Conservation (phyloP, 2,329 filamentous ascomycete genomes). For the Colletotrichum falcatum region DNA sequence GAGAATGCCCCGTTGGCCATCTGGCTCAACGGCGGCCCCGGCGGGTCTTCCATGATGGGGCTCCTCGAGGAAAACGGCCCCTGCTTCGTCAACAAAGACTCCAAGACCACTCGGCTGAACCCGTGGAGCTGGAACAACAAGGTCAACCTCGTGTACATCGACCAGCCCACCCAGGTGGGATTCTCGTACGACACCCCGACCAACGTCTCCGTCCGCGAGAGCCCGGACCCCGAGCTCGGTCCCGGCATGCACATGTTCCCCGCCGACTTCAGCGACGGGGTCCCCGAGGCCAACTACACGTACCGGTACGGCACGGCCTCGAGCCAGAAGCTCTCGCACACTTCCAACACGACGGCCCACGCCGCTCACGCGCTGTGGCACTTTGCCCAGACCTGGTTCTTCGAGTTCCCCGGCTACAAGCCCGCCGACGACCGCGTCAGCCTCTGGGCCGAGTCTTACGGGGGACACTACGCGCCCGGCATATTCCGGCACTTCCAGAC, state of each 20-base stretch:
- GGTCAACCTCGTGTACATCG: constrained; percentile 61
- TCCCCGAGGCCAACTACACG: constrained; percentile 54
- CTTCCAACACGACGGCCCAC: constrained; percentile 57
- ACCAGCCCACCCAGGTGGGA: constrained; percentile 70
- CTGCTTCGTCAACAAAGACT: constrained; percentile 54
- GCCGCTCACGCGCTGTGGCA: constrained; percentile 61
- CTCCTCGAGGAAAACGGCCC: constrained; percentile 62
- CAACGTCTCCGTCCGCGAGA: constrained; percentile 63
- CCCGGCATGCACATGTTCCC: constrained; percentile 26
- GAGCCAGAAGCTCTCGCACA: constrained; percentile 47
- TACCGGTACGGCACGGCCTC: constrained; percentile 50
- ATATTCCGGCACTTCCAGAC: constrained; percentile 70
- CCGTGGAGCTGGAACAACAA: constrained; percentile 68
- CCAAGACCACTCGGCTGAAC: constrained; percentile 61
- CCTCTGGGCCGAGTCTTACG: constrained; percentile 68
- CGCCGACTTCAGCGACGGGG: constrained; percentile 52
- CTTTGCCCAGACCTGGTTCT: constrained; percentile 70
- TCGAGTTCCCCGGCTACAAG: constrained; percentile 68
- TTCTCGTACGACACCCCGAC: constrained; percentile 70
- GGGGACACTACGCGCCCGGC: constrained; percentile 57
- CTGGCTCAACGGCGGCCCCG: constrained; percentile 67
- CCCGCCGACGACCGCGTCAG: constrained; percentile 64
- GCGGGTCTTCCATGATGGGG: constrained; percentile 62
- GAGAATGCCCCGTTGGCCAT: constrained; percentile 60
- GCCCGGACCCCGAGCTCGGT: background rate